A percentile compares a stretch with the other conserved stretches of the same genome.
Evolutionary conservation across 371 early-diverging fungal genomes (phyloP).

Genomic region (Apophysomyces elegans): DNA sequence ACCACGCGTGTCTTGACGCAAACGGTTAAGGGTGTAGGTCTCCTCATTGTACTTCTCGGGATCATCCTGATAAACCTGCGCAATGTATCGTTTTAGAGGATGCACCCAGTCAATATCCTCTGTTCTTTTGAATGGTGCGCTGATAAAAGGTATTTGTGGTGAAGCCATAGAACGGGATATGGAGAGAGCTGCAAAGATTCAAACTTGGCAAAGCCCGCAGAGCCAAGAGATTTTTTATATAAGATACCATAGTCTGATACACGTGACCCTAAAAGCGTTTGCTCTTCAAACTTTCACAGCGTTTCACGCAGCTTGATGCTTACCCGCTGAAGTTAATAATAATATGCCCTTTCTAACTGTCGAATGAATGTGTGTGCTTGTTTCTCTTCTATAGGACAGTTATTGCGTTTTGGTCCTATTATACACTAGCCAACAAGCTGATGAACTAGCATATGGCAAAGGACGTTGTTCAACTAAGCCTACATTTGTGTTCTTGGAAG

Average conservation of each 20-base stretch:
- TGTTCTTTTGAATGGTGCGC: conserved; percentile 79
- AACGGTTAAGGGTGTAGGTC: conserved; percentile 83
- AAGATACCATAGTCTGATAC: neutral
- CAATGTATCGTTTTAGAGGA: conserved; percentile 85
- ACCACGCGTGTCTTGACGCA: conserved; percentile 95
- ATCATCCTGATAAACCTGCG: conserved; percentile 85
- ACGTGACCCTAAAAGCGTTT: neutral
- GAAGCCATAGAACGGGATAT: conserved; percentile 39
- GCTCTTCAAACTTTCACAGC: neutral
- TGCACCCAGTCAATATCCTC: conserved; percentile 90
- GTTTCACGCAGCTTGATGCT: too few species aligned
- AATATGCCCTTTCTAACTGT: too few species aligned
- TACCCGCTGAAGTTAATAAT: too few species aligned
- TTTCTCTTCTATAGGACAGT: neutral
- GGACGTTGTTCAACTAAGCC: neutral
- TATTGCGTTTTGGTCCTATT: neutral
- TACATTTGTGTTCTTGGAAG: neutral
- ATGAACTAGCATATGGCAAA: neutral
- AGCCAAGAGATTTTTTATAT: neutral
- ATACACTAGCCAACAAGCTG: neutral
- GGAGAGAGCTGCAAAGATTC: neutral
- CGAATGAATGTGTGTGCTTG: neutral
- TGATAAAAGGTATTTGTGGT: conserved; percentile 57
- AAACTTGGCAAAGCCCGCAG: conserved; percentile 2
- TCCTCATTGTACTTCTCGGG: conserved; percentile 87